Percentiles rank a stretch among this genome's conserved stretches.
These are phyloP conservation scores for Saccharomyces pastorianus DNA, from an alignment of 1,139 yeast genomes.

Conservation along the genomic window DNA sequence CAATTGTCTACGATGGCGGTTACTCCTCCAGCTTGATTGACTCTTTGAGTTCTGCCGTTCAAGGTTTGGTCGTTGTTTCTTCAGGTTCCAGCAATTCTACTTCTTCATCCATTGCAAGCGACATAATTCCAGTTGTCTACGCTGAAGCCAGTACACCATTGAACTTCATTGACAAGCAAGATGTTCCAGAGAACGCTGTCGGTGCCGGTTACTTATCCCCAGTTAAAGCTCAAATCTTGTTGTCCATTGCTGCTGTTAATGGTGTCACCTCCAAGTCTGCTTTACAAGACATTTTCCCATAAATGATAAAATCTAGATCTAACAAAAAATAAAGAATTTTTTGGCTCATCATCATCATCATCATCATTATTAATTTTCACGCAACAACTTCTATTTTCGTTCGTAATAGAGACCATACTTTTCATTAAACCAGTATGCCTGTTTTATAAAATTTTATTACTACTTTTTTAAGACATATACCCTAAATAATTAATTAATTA, in stretches of 20 bases:
- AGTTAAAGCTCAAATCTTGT: slow-evolving; percentile 26
- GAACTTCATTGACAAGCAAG: slow-evolving; percentile 13
- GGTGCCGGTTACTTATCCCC: slow-evolving; percentile 30
- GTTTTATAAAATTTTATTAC: not conserved
- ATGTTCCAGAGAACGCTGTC: slow-evolving; percentile 23
- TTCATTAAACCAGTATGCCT: not conserved
- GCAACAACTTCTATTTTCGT: not conserved
- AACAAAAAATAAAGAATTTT: not conserved
- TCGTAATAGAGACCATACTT: not conserved
- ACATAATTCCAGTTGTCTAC: slow-evolving; percentile 21
- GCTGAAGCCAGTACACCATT: slow-evolving; percentile 15
- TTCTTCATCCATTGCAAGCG: slow-evolving; percentile 12
- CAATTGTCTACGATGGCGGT: slow-evolving; percentile 25
- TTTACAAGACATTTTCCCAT: slow-evolving; percentile 15
- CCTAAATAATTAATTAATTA: not conserved
- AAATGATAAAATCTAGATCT: not conserved
- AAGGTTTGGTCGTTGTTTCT: slow-evolving; percentile 26
- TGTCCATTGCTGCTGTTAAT: slow-evolving; percentile 26
- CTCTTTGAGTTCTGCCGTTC: slow-evolving; percentile 14
- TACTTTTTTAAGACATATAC: not conserved
- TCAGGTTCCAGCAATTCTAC: slow-evolving; percentile 19
- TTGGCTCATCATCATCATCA: not conserved
- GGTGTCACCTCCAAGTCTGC: slow-evolving; percentile 16
- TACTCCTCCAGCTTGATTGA: slow-evolving; percentile 15
- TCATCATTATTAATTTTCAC: not conserved